phyloP scores from a whole-genome alignment of 2,329 filamentous ascomycete species.

The Pseudogymnoascus sp. region DNA sequence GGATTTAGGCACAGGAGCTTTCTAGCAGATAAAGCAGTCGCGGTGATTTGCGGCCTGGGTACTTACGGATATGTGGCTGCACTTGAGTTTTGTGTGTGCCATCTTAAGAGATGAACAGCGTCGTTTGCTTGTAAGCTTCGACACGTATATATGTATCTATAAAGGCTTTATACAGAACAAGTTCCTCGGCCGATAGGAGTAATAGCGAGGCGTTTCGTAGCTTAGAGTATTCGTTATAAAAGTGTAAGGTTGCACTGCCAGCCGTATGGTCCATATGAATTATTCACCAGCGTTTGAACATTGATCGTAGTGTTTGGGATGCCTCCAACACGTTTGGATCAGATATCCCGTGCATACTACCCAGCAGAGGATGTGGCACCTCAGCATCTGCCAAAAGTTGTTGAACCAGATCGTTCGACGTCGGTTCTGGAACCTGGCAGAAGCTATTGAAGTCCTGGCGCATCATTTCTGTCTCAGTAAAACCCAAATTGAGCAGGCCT shows the following conservation, averaged over 20 bases:
- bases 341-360: not conserved
- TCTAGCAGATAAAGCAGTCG: constrained; percentile 65
- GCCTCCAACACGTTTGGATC: constrained; percentile 3
- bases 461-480: constrained; percentile 28
- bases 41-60: constrained; percentile 62
- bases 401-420: constrained; percentile 26
- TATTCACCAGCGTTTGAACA: constrained; percentile 9
- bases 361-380: not conserved
- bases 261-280: not conserved
- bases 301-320: constrained; percentile 8
- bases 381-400: constrained; percentile 18
- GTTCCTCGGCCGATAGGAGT: not conserved
- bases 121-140: not conserved
- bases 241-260: not conserved
- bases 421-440: constrained; percentile 27
- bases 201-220: not conserved
- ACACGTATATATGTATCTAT: not conserved
- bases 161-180: not conserved
- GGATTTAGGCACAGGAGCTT: constrained; percentile 60
- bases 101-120: constrained; percentile 36
- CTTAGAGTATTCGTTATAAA: not conserved
- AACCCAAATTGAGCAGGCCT: constrained; percentile 29
- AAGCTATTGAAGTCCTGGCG: constrained; percentile 29
- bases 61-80: constrained; percentile 53
- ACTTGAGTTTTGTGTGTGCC: constrained; percentile 42